phyloP scores from a whole-genome alignment of 2,329 filamentous ascomycete species.

The Blastomyces gilchristii region DNA sequence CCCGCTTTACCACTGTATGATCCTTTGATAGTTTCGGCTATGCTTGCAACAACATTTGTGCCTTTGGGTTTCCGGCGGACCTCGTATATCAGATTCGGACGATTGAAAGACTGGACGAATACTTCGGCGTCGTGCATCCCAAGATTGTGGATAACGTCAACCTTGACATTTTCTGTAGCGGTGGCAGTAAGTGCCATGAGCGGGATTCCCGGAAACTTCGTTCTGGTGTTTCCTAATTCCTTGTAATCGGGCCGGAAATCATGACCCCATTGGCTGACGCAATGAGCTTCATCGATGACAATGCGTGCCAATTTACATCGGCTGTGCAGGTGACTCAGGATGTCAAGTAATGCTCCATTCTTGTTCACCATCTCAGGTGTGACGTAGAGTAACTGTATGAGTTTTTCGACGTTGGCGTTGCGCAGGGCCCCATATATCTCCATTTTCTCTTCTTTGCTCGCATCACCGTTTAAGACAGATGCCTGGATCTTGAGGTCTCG shows the following conservation, averaged over 20 bases:
- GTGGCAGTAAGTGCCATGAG: slow-evolving; percentile 94
- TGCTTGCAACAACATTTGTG: slow-evolving; percentile 42
- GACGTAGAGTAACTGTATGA: slow-evolving; percentile 81
- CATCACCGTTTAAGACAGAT: slow-evolving; percentile 70
- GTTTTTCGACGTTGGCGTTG: slow-evolving; percentile 57
- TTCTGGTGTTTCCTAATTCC: slow-evolving; percentile 62
- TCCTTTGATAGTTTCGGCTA: slow-evolving; percentile 52
- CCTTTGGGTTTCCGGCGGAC: slow-evolving; percentile 61
- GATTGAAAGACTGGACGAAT: slow-evolving; percentile 90
- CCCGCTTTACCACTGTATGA: slow-evolving; percentile 65
- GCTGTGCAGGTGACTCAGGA: slow-evolving; percentile 57
- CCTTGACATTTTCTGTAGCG: slow-evolving; percentile 82
- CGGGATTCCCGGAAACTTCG: slow-evolving; percentile 65
- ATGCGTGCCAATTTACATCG: slow-evolving; percentile 70
- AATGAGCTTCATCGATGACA: slow-evolving; percentile 98
- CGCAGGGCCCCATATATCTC: slow-evolving; percentile 57
- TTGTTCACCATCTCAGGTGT: slow-evolving; percentile 95
- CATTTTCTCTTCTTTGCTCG: slow-evolving; percentile 50
- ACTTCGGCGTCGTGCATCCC: slow-evolving; percentile 65
- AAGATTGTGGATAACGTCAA: slow-evolving; percentile 87
- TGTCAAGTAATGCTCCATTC: slow-evolving; percentile 57
- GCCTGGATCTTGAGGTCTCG: slow-evolving; percentile 65
- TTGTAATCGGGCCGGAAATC: slow-evolving; percentile 98
- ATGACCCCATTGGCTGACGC: slow-evolving; percentile 97
- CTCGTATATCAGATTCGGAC: slow-evolving; percentile 88